These are phyloP conservation scores for Sugiyamaella neomexicana DNA, from an alignment of 1,139 yeast genomes.

Conservation along the genomic window DNA sequence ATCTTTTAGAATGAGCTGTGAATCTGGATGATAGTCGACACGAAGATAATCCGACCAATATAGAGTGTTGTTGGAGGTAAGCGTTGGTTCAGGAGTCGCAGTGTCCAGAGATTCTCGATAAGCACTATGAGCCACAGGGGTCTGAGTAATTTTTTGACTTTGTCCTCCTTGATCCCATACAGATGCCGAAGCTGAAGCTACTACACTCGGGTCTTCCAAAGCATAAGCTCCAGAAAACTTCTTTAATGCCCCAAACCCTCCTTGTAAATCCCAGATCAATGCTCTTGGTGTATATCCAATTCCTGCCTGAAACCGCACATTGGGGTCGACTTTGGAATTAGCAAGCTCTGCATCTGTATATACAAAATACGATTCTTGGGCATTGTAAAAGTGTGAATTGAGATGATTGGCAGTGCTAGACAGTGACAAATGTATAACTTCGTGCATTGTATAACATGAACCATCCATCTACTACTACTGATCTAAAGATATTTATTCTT, in stretches of 20 bases:
- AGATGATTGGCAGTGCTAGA: slow-evolving; percentile 75
- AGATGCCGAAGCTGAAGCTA: slow-evolving; percentile 1
- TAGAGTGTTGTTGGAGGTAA: slow-evolving; percentile 48
- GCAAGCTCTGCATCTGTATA: slow-evolving; percentile 43
- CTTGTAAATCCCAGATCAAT: slow-evolving; percentile 67
- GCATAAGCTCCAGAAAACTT: slow-evolving; percentile 32
- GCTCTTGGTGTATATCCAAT: slow-evolving; percentile 78
- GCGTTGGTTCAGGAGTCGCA: slow-evolving; percentile 33
- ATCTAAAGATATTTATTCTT: neutral
- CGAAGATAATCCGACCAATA: slow-evolving; percentile 85
- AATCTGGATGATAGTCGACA: slow-evolving; percentile 64
- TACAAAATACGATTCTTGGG: slow-evolving; percentile 70
- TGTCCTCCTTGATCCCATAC: slow-evolving; percentile 18
- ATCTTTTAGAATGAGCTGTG: slow-evolving; percentile 52
- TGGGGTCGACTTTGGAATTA: slow-evolving; percentile 47
- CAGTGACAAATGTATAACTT: slow-evolving; percentile 65
- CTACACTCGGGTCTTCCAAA: slow-evolving; percentile 21
- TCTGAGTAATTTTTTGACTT: slow-evolving; percentile 25
- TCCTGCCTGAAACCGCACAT: slow-evolving; percentile 48
- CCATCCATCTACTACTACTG: neutral
- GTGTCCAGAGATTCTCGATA: slow-evolving; percentile 65
- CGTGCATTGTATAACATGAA: slow-evolving; percentile 55
- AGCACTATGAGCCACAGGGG: slow-evolving; percentile 47
- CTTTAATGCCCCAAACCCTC: slow-evolving; percentile 41
- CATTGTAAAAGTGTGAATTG: slow-evolving; percentile 74